Base-by-base conservation (phyloP, 73 alveolate genomes). In the Symbiodinium pilosum region DNA sequence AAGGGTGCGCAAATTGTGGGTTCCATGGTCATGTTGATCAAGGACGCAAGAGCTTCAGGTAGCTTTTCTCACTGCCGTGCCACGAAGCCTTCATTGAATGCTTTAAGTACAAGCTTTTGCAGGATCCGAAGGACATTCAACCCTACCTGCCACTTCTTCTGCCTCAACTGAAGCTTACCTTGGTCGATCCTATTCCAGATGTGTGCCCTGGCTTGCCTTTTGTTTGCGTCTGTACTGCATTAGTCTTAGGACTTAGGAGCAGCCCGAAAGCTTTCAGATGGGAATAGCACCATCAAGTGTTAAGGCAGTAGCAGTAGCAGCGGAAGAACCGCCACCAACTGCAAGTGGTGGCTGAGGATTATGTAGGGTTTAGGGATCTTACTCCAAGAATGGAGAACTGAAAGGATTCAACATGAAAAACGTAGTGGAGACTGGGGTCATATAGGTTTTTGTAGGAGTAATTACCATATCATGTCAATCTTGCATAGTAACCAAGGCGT, bases 141-240 rank as follows among this genome's bases (percentile, higher is more conserved):
- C 99, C 99, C 2, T 99, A 99, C 99, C 87, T 99, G 44, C 99
- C 98, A 32, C 85, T 99, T 43, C 64, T 99, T 71, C 89, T 98
- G 84, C 99, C 99, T 4, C 99, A 99, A 39, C 99, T 99, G 84
- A 99, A 99, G 99, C 99, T 94, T 40, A 99, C 99, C 26, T 94
- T 99, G 43, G 99, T 99, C 84, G 99, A 99, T 71, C 99, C 99
- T 18, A 99, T 99, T 59, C 99, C 99, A 1, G 99, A 99, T 59
- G 99, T 99, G 89, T 32, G 21, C 40, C 97, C 71, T n/a, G 75
- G 43, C 18, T 24, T 69, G 84, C 42, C 34, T 21, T n/a, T n/a
- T n/a, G n/a, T n/a, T n/a, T n/a, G n/a, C n/a, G n/a, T n/a, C n/a
- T n/a, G n/a, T n/a, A n/a, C n/a, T n/a, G n/a, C n/a, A n/a, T n/a